These are phyloP conservation scores for Penicillium parvum DNA, from an alignment of 495 filamentous ascomycete genomes.

Conservation along the genomic window DNA sequence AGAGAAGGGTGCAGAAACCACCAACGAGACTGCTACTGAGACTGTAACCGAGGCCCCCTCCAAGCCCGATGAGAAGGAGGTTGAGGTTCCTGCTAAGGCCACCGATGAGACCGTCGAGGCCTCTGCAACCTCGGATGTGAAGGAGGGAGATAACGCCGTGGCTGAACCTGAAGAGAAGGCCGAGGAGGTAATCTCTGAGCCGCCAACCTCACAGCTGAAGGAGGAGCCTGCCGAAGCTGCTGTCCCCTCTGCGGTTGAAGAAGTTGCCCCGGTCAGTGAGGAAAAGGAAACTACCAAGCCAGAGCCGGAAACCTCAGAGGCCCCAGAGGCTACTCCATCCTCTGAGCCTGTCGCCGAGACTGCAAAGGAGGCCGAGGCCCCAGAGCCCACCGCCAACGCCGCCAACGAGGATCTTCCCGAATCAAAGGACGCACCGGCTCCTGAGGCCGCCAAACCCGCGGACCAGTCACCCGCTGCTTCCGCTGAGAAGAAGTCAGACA, in stretches of 20 bases:
- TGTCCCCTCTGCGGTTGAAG: background rate
- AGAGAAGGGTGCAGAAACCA: constrained; percentile 4
- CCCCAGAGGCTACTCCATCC: constrained; percentile 1
- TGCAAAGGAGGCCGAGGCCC: background rate
- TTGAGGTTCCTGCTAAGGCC: background rate
- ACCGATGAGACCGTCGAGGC: background rate
- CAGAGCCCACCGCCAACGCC: constrained; percentile 7
- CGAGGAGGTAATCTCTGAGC: background rate
- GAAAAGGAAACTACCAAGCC: background rate
- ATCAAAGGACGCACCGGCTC: background rate
- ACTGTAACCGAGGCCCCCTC: background rate
- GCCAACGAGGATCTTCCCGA: background rate
- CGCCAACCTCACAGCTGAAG: background rate
- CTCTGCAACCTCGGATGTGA: background rate
- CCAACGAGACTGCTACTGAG: background rate
- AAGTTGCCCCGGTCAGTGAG: background rate
- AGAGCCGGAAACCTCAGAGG: constrained; percentile 3
- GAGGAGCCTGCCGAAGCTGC: constrained; percentile 1
- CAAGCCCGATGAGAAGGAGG: constrained; percentile 1
- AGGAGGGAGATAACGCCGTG: too few species aligned
- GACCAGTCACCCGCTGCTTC: constrained; percentile 1
- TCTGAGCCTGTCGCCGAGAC: constrained; percentile 6
- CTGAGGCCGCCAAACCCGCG: constrained; percentile 7
- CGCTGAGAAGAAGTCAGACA: constrained; percentile 17
- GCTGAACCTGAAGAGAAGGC: too few species aligned